A percentile compares a stretch with the other conserved stretches of the same genome.
These are phyloP conservation scores for Colletotrichum sp. DNA, from an alignment of 2,329 filamentous ascomycete genomes.

Conservation along the genomic window DNA sequence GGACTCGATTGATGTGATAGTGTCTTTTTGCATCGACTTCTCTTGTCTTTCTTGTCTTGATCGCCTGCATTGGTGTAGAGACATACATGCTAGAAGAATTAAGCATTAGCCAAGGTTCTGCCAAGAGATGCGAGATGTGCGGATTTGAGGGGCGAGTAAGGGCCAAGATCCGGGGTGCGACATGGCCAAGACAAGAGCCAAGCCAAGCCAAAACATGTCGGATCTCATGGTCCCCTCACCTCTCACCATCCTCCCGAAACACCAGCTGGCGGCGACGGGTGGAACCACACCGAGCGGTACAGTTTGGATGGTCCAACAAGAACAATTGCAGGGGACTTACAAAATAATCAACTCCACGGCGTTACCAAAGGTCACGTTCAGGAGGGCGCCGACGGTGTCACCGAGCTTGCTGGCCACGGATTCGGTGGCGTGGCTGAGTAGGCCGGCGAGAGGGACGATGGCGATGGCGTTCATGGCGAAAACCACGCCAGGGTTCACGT, in stretches of 20 bases:
- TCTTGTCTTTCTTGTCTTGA: constrained; percentile 23
- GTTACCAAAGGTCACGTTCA: constrained; percentile 82
- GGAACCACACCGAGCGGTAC: not conserved
- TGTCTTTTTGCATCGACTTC: constrained; percentile 45
- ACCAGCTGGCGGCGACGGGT: not conserved
- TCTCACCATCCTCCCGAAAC: not conserved
- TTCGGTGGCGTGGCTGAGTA: constrained; percentile 77
- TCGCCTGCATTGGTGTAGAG: constrained; percentile 36
- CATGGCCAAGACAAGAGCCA: constrained; percentile 11
- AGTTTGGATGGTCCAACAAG: not conserved
- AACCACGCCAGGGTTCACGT: constrained; percentile 58
- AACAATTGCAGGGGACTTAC: constrained; percentile 37
- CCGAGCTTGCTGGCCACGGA: constrained; percentile 75
- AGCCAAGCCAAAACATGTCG: not conserved
- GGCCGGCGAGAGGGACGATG: constrained; percentile 75
- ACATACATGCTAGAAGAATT: constrained; percentile 57
- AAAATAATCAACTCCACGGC: constrained; percentile 83
- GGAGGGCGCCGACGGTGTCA: constrained; percentile 73
- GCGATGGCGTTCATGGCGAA: constrained; percentile 80
- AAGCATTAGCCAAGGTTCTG: constrained; percentile 14
- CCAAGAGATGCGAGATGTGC: not conserved
- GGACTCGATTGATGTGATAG: constrained; percentile 54
- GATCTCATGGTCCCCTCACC: not conserved
- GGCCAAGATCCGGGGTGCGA: constrained; percentile 8
- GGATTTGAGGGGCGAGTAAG: not conserved